Conservation (phyloP, 371 early-diverging fungal species). For the Mucor racemosus region DNA sequence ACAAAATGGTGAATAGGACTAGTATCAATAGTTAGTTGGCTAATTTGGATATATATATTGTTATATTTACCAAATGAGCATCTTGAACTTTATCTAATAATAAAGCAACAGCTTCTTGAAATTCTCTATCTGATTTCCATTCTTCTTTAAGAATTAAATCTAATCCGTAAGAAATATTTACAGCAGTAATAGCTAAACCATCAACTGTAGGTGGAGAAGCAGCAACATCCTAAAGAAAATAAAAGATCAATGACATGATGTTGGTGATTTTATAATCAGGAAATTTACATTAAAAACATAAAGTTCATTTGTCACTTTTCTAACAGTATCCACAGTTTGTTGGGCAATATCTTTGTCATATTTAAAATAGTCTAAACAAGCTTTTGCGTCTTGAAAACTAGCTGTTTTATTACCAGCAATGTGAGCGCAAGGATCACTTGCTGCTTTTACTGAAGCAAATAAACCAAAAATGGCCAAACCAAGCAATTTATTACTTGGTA, state of each 20-base stretch:
- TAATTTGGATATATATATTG: not conserved
- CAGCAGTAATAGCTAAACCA: constrained; percentile 47
- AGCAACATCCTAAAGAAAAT: constrained; percentile 45
- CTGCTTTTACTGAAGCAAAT: constrained; percentile 2
- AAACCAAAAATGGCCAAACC: constrained; percentile 7
- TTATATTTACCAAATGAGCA: constrained; percentile 46
- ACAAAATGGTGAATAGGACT: constrained; percentile 56
- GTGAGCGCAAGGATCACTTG: constrained; percentile 46
- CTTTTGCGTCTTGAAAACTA: constrained; percentile 49
- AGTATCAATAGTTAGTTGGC: not conserved
- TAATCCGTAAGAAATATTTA: constrained; percentile 48
- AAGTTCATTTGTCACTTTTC: constrained; percentile 50
- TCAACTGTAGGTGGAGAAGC: constrained; percentile 45
- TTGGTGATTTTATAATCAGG: not conserved
- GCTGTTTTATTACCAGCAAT: constrained; percentile 52
- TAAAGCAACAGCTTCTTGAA: constrained; percentile 55
- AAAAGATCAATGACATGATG: not conserved
- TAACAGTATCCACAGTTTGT: constrained; percentile 50
- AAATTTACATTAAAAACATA: constrained; percentile 55
- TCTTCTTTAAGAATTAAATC: constrained; percentile 48
- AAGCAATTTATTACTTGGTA: constrained; percentile 13
- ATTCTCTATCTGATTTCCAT: constrained; percentile 52
- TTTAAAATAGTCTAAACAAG: constrained; percentile 54
- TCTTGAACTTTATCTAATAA: constrained; percentile 56
- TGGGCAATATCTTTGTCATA: constrained; percentile 45